These are phyloP conservation scores for Scutellaria galericulata DNA, from an alignment of 257 asterid genomes.

Conservation along the genomic window DNA sequence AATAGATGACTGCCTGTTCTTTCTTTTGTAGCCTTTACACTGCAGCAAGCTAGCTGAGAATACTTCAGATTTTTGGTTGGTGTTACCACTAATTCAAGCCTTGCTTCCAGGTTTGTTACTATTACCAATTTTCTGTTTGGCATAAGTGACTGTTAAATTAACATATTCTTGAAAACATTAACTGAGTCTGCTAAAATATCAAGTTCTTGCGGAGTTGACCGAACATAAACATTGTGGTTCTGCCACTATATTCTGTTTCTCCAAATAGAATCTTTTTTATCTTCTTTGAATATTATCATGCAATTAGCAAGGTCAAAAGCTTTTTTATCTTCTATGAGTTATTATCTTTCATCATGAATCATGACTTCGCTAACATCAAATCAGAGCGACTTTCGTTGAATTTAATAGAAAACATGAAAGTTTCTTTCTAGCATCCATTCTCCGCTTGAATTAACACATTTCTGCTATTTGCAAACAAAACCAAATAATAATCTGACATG, in stretches of 20 bases:
- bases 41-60: slow-evolving; percentile 90
- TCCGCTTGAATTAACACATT: neutral
- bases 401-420: no score
- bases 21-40: slow-evolving; percentile 68
- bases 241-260: neutral
- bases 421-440: no score
- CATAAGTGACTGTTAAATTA: slow-evolving; percentile 22
- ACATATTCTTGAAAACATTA: slow-evolving; percentile 4
- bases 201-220: slow-evolving; percentile 23
- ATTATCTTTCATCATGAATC: no score
- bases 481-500: no score
- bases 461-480: neutral
- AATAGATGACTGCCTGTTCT: slow-evolving; percentile 27
- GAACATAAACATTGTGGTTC: neutral
- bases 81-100: slow-evolving; percentile 90
- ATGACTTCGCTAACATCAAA: no score
- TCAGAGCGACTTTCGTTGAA: no score
- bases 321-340: neutral
- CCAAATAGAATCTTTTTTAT: neutral
- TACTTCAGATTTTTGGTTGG: slow-evolving; percentile 73
- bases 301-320: slow-evolving; percentile 1
- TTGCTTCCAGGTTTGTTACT: slow-evolving; percentile 82
- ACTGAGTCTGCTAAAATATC: slow-evolving; percentile 7
- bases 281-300: neutral
- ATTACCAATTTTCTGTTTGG: slow-evolving; percentile 34